A percentile compares a stretch with the other conserved stretches of the same genome.
These are phyloP conservation scores for Obelidium mucronatum DNA, from an alignment of 192 early-diverging fungal genomes.

Conservation along the genomic window DNA sequence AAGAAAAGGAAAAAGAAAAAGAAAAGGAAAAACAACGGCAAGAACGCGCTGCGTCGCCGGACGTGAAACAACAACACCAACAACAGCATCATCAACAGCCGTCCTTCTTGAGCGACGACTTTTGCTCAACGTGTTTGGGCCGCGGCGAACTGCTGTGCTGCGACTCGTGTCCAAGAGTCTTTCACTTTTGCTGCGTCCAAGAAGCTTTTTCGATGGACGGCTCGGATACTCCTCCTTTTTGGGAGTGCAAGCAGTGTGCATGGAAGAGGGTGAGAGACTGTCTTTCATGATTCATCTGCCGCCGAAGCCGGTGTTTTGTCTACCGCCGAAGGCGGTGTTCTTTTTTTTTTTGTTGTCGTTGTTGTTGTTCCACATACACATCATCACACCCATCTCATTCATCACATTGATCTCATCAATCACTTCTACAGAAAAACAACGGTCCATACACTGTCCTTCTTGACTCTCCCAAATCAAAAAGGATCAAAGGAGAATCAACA, in stretches of 20 bases:
- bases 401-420: not conserved
- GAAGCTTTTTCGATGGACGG: slow-evolving; percentile 46
- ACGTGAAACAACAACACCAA: not conserved
- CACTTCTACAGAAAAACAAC: not conserved
- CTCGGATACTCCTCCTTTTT: slow-evolving; percentile 40
- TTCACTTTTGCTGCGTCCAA: slow-evolving; percentile 61
- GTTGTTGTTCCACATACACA: no score
- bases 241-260: slow-evolving; percentile 57
- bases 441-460: not conserved
- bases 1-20: no score
- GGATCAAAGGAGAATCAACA: not conserved
- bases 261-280: slow-evolving; percentile 5
- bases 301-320: no score
- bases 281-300: not conserved
- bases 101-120: slow-evolving; percentile 47
- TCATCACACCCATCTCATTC: no score
- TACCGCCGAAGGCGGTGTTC: no score
- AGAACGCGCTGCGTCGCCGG: no score
- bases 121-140: slow-evolving; percentile 61
- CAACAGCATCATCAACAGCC: not conserved
- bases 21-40: no score
- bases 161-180: slow-evolving; percentile 60
- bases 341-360: no score
- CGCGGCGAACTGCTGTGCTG: slow-evolving; percentile 58
- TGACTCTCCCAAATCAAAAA: not conserved